Percentiles rank a stretch among this genome's conserved stretches.
These are phyloP conservation scores for Beauveria varroae DNA, from an alignment of 2,329 filamentous ascomycete genomes.

Conservation along the genomic window DNA sequence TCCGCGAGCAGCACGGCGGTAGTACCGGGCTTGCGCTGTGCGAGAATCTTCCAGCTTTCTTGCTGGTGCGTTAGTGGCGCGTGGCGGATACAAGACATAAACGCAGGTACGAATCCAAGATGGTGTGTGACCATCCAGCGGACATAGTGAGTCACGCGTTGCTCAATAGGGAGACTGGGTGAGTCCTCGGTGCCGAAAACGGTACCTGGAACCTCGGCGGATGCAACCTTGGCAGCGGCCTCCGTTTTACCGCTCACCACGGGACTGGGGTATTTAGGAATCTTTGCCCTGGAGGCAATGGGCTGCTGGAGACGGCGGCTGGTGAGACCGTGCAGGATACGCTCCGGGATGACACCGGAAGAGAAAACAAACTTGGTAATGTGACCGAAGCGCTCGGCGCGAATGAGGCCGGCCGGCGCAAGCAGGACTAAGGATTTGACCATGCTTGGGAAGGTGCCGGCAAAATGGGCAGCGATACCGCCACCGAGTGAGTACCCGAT, in stretches of 20 bases:
- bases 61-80: constrained; percentile 48
- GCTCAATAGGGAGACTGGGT: constrained; percentile 33
- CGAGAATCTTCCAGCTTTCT: constrained; percentile 41
- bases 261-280: constrained; percentile 12
- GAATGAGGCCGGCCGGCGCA: constrained; percentile 70
- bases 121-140: constrained; percentile 52
- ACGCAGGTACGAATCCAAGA: constrained; percentile 50
- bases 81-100: constrained; percentile 49
- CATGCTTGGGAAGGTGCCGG: constrained; percentile 62
- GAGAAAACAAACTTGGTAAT: constrained; percentile 44
- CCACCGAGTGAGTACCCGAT: constrained; percentile 80
- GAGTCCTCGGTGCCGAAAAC: constrained; percentile 5
- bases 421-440: constrained; percentile 66
- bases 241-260: constrained; percentile 31
- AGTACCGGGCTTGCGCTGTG: constrained; percentile 32
- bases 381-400: constrained; percentile 43
- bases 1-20: constrained; percentile 46
- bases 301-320: constrained; percentile 41
- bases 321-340: constrained; percentile 41
- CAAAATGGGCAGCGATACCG: constrained; percentile 67
- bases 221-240: constrained; percentile 27
- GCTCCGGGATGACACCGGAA: constrained; percentile 46
- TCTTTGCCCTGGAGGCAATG: constrained; percentile 34
- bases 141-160: constrained; percentile 42
- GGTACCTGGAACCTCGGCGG: constrained; percentile 20